phyloP scores from a whole-genome alignment of 768 basidiomycete species.

The Chalciporus pseudorubinellus region DNA sequence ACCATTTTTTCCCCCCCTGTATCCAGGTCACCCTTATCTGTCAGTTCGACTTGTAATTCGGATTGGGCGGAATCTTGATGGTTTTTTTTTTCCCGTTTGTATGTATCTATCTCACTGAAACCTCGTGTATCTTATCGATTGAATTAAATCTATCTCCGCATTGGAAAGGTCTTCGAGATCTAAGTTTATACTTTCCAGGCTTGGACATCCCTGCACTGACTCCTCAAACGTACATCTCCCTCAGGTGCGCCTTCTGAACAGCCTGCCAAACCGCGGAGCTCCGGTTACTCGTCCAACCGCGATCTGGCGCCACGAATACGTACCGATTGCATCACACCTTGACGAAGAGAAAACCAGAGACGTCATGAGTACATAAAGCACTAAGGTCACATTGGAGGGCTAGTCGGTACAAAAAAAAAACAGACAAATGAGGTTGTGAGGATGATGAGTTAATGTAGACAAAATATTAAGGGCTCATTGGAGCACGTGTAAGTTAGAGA shows the following conservation, averaged over 20 bases:
- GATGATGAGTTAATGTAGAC: slow-evolving; percentile 30
- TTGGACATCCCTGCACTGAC: background rate
- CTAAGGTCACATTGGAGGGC: slow-evolving; percentile 22
- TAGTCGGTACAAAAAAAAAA: slow-evolving; percentile 27
- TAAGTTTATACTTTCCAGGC: background rate
- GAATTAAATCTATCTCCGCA: slow-evolving; percentile 5
- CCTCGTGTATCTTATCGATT: slow-evolving; percentile 18
- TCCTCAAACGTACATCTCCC: slow-evolving; percentile 6
- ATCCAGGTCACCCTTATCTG: background rate
- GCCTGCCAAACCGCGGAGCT: slow-evolving; percentile 29
- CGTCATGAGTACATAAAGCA: slow-evolving; percentile 29
- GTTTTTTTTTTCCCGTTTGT: background rate
- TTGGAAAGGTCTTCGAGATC: slow-evolving; percentile 7
- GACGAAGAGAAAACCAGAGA: slow-evolving; percentile 10
- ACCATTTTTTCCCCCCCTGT: background rate
- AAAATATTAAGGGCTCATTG: slow-evolving; percentile 34
- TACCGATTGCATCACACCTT: slow-evolving; percentile 22
- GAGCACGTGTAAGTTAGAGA: slow-evolving; percentile 34
- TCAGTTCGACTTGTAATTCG: background rate
- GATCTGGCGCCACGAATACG: slow-evolving; percentile 9
- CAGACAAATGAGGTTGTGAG: slow-evolving; percentile 24
- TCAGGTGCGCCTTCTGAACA: background rate
- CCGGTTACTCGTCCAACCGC: slow-evolving; percentile 15
- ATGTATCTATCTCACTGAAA: slow-evolving; percentile 1
- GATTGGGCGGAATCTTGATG: background rate